Percentiles rank a stretch among this genome's conserved stretches.
phyloP scores from a whole-genome alignment of 306 rosid genomes.

The Trifolium subterraneum region DNA sequence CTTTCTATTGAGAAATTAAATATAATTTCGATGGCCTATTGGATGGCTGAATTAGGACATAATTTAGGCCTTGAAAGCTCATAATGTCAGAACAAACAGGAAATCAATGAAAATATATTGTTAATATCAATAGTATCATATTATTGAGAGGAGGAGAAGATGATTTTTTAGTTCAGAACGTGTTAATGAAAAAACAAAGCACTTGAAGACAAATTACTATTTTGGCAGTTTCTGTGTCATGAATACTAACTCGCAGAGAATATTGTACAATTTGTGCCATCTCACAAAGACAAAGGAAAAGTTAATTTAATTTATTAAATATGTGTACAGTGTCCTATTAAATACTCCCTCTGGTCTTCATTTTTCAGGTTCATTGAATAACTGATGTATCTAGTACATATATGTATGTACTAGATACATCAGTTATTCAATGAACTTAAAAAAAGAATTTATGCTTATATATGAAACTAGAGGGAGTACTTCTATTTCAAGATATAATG shows the following conservation, averaged over 20 bases:
- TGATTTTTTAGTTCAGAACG: slow-evolving; percentile 44
- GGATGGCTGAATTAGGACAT: slow-evolving; percentile 72
- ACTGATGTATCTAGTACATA: no score
- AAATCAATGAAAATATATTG: slow-evolving; percentile 50
- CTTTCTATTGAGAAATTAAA: slow-evolving; percentile 49
- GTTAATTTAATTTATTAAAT: neutral
- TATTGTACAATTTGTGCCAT: slow-evolving; percentile 53
- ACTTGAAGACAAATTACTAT: slow-evolving; percentile 39
- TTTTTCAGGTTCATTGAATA: no score
- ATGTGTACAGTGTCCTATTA: no score
- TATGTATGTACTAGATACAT: no score
- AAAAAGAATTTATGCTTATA: no score
- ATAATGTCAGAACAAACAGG: slow-evolving; percentile 65
- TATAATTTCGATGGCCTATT: slow-evolving; percentile 43
- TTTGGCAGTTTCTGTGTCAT: slow-evolving; percentile 56
- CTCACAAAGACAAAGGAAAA: slow-evolving; percentile 42
- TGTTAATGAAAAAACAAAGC: slow-evolving; percentile 48
- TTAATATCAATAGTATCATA: slow-evolving; percentile 41
- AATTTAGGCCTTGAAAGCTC: slow-evolving; percentile 60
- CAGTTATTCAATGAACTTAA: no score
- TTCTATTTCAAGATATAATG: no score
- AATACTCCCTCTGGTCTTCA: no score
- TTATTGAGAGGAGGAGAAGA: slow-evolving; percentile 48
- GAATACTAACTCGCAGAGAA: slow-evolving; percentile 49
- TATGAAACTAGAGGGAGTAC: no score